Evolutionary conservation across 345 rosid species (phyloP), one percentile per base, ranked within the genome.

Genomic region (Mangifera indica): DNA sequence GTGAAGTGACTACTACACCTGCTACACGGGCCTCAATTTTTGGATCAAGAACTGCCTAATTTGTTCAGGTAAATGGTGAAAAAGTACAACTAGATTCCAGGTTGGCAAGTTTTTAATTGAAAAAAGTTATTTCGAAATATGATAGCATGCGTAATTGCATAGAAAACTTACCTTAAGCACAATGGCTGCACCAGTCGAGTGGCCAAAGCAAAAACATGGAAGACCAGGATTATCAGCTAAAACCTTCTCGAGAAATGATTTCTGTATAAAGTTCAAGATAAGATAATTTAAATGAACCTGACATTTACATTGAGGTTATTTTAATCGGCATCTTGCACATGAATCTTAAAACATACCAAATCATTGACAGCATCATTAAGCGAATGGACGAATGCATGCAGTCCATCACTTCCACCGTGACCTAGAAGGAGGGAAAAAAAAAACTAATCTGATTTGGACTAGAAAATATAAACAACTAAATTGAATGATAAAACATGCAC

Each of bases 391-490:
- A 86, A 89, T 48, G 90, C 97, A 63, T 93, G 98, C 79, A 93
- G 86, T 24, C 98, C 97, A 71, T 93, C 98, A 10, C 95, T 93
- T 73, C 98, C 98, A 63, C 99, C 99, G 66, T 95, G 99, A 56
- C 99, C 99, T 95, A 70, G 63, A 18, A 75, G 44, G 45, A 70
- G n/a, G n/a, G 53, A 72, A 54, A 11, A 46, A 44, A 69, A 26
- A 17, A 74, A 55, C 68, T 70, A 7, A 53, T 17, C 60, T 44
- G 51, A 54, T 24, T 29, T 44, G 4, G 32, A 44, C 37, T 24
- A n/a, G 25, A 42, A 59, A 66, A 13, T 13, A 10, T 13, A 10
- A 69, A 32, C 10, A 7, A 72, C 26, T 11, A 5, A 29, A 32
- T 57, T 37, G 17, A 5, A 59, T 11, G 29, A 21, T 21, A 34